Conservation (phyloP, 345 rosid genomes). For the Theobroma cacao region DNA sequence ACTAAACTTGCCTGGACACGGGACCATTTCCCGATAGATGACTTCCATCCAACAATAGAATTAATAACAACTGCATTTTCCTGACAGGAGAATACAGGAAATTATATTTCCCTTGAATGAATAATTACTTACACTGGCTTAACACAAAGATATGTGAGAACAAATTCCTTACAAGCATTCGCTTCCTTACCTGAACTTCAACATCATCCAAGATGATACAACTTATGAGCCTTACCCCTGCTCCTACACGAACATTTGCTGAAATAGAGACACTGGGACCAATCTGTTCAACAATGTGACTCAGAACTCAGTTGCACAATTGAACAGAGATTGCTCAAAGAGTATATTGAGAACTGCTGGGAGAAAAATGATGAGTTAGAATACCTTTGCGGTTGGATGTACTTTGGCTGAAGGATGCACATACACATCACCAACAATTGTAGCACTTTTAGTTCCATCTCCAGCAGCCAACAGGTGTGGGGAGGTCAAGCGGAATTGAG, state of each 20-base stretch:
- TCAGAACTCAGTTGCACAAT: background rate
- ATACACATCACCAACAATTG: slow-evolving; percentile 65
- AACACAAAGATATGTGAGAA: background rate
- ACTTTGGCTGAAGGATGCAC: slow-evolving; percentile 84
- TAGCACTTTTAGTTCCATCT: slow-evolving; percentile 50
- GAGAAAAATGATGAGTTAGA: background rate
- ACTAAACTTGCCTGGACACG: slow-evolving; percentile 63
- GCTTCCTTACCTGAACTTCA: slow-evolving; percentile 50
- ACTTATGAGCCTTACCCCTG: slow-evolving; percentile 63
- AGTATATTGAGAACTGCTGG: background rate
- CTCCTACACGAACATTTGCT: slow-evolving; percentile 63
- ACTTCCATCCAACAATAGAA: slow-evolving; percentile 81
- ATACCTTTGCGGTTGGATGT: slow-evolving; percentile 83
- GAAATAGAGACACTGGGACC: slow-evolving; percentile 67
- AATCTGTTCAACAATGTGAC: slow-evolving; percentile 32
- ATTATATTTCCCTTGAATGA: background rate
- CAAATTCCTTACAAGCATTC: background rate
- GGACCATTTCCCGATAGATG: slow-evolving; percentile 80
- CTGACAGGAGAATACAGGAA: slow-evolving; percentile 31
- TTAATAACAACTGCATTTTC: slow-evolving; percentile 74
- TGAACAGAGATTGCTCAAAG: background rate
- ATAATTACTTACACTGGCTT: background rate
- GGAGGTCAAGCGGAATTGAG: slow-evolving; percentile 51
- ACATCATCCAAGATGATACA: slow-evolving; percentile 81
- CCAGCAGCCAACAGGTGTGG: slow-evolving; percentile 60